phyloP scores from a whole-genome alignment of 495 filamentous ascomycete genomes.

The Lineolata rhizophorae region DNA sequence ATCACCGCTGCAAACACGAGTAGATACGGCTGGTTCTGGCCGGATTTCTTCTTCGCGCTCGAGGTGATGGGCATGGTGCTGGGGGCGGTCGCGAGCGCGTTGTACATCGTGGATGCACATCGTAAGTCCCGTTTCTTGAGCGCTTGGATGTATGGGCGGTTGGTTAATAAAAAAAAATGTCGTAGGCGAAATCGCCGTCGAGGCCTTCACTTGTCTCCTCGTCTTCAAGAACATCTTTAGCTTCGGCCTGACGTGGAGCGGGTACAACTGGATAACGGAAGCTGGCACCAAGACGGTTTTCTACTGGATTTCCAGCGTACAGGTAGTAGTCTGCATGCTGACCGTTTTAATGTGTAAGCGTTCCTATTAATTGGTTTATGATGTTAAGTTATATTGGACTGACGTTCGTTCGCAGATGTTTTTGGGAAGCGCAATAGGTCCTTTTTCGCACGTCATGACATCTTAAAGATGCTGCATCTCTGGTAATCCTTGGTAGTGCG shows the following conservation, averaged over 20 bases:
- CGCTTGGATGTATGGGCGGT: background rate
- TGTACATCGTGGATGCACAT: constrained; percentile 93
- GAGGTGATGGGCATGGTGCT: constrained; percentile 71
- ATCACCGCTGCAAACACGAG: constrained; percentile 34
- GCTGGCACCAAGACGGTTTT: constrained; percentile 40
- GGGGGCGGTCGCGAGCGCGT: constrained; percentile 59
- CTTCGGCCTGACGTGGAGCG: constrained; percentile 63
- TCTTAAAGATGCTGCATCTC: constrained; percentile 29
- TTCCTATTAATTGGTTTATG: background rate
- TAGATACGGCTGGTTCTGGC: constrained; percentile 46
- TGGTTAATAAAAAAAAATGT: too few species aligned
- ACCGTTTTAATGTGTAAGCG: constrained; percentile 63
- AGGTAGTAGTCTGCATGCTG: constrained; percentile 49
- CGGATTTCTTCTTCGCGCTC: constrained; percentile 49
- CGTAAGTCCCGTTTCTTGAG: constrained; percentile 28
- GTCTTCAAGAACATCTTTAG: constrained; percentile 90
- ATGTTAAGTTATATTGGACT: constrained; percentile 1
- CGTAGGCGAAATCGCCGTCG: constrained; percentile 62
- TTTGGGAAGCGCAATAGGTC: constrained; percentile 58
- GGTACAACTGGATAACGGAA: constrained; percentile 55
- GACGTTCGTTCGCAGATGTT: constrained; percentile 32
- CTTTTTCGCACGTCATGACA: constrained; percentile 48
- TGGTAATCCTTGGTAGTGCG: constrained; percentile 4
- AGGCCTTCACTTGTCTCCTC: constrained; percentile 75
- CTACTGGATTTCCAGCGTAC: constrained; percentile 48